These are phyloP conservation scores for Hsuehochloa calcarea DNA, from an alignment of 176 grass and related monocot genomes.

Conservation along the genomic window DNA sequence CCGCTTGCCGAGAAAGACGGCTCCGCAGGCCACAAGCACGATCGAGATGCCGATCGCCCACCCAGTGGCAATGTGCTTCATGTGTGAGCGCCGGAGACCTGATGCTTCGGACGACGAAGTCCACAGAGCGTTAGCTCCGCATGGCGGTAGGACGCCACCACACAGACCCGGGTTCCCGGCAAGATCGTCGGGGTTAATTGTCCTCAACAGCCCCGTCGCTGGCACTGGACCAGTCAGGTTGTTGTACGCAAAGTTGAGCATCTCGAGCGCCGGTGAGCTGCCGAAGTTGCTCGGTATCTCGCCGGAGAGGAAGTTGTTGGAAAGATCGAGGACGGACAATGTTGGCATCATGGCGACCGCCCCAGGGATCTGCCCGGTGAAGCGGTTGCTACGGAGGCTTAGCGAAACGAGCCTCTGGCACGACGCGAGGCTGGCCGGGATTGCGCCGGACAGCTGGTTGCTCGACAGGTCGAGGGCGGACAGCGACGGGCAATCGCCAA, in stretches of 20 bases:
- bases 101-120: slow-evolving; percentile 21
- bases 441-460: slow-evolving; percentile 64
- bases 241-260: slow-evolving; percentile 91
- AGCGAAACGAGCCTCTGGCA: slow-evolving; percentile 77
- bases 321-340: slow-evolving; percentile 79
- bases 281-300: slow-evolving; percentile 85
- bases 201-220: slow-evolving; percentile 58
- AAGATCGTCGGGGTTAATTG: slow-evolving; percentile 88
- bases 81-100: slow-evolving; percentile 44
- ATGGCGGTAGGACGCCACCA: slow-evolving; percentile 62
- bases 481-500: slow-evolving; percentile 61
- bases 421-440: slow-evolving; percentile 72
- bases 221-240: slow-evolving; percentile 82
- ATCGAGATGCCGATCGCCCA: slow-evolving; percentile 71
- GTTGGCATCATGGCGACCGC: slow-evolving; percentile 82
- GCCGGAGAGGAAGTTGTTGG: slow-evolving; percentile 81
- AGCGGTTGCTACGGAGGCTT: slow-evolving; percentile 67
- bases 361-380: slow-evolving; percentile 65
- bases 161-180: slow-evolving; percentile 80
- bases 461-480: slow-evolving; percentile 81
- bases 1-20: slow-evolving; percentile 47
- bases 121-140: slow-evolving; percentile 26
- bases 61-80: slow-evolving; percentile 74
- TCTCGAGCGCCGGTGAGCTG: slow-evolving; percentile 80
- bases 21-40: slow-evolving; percentile 32